Base-by-base conservation (phyloP, 441 rosid species). In the Aquilaria agallochum region DNA sequence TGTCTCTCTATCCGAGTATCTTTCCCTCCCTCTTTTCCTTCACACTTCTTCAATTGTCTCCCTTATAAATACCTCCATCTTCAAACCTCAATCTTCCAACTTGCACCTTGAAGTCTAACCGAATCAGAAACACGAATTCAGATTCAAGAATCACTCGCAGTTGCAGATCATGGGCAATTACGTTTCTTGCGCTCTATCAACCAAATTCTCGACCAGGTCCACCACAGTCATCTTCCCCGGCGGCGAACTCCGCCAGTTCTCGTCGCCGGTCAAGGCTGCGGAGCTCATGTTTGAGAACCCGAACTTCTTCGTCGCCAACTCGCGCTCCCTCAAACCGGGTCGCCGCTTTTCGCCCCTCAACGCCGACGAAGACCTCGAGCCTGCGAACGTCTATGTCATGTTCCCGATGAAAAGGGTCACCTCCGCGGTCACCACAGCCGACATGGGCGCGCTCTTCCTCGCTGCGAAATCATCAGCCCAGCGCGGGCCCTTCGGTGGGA, bases 221-320 rank as follows among this genome's bases (percentile, higher is more conserved):
- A 81, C 76, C 11, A 83, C 71, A 74, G 87, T 88, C 36, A 65
- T 91, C 49, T 74, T 88, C 14, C 97, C 96, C 0, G 60, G 73
- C 20, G 89, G 97, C 3, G 86, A 84, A 68, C 63, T 88, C 66
- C 75, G 71, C 57, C 74, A 76, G n/a, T 47, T 86, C 66, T 57
- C 65, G 47, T 68, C 61, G 4, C 89, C 85, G 34, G 74, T 69
- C 31, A 87, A 80, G 69, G 97, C 86, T 0, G 97, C 95, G 0
- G 97, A 91, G 82, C 72, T 89, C 8, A 91, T 91, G 97, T 69
- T 91, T 47, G 97, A 91, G 65, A 73, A 73, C 0, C 96, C 96
- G 0, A 89, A 77, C 62, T 83, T 67, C 83, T 91, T 91, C 82
- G 67, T 89, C 44, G 83, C 77, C 0, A 79, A 89, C 63, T 44